phyloP scores from a whole-genome alignment of 805 yeast genomes.

The Lipomyces starkeyi region DNA sequence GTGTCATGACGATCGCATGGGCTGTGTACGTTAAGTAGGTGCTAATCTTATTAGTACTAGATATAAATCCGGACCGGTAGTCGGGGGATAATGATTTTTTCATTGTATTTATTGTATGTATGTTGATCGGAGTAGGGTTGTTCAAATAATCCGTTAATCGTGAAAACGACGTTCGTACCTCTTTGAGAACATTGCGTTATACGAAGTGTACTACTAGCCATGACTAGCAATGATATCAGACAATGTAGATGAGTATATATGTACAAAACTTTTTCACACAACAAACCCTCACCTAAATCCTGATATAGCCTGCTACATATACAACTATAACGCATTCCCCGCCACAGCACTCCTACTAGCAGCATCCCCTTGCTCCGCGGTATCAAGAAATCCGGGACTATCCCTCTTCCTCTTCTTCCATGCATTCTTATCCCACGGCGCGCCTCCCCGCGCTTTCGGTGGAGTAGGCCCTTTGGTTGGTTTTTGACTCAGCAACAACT shows the following conservation, averaged over 20 bases:
- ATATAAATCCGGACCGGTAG: not conserved
- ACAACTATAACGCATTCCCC: not conserved
- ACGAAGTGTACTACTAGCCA: too few species aligned
- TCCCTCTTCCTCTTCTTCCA: constrained; percentile 3
- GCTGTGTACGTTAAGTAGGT: constrained; percentile 27
- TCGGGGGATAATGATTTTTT: not conserved
- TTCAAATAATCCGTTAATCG: not conserved
- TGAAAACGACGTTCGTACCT: not conserved
- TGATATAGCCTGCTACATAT: not conserved
- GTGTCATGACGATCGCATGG: constrained; percentile 25
- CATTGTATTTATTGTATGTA: not conserved
- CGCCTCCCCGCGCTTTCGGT: not conserved
- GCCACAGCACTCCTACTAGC: not conserved
- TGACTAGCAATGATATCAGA: not conserved
- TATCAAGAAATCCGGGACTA: not conserved
- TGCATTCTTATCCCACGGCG: constrained; percentile 3
- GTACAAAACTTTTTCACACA: not conserved
- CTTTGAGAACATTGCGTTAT: too few species aligned
- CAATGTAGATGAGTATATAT: not conserved
- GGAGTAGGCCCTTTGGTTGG: not conserved
- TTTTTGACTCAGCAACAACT: not conserved
- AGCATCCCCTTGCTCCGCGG: not conserved
- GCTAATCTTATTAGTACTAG: not conserved
- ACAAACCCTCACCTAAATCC: not conserved
- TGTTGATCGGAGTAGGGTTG: constrained; percentile 3